These are phyloP conservation scores for Piloderma croceum DNA, from an alignment of 768 basidiomycete genomes.

Conservation along the genomic window DNA sequence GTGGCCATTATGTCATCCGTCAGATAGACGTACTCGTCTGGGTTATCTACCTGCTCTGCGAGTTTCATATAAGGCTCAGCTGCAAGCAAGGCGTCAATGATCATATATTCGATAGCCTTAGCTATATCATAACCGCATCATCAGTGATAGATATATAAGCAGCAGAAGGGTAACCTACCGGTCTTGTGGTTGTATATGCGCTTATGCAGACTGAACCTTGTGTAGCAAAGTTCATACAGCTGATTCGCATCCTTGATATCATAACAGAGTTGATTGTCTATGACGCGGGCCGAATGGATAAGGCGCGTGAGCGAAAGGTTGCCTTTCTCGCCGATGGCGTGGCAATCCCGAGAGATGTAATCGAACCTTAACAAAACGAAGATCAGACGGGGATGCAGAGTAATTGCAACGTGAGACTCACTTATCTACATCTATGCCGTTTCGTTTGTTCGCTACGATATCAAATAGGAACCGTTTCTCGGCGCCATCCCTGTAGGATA, in stretches of 20 bases:
- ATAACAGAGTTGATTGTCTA: slow-evolving; percentile 72
- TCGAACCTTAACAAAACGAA: slow-evolving; percentile 51
- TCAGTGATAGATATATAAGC: neutral
- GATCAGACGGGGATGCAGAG: slow-evolving; percentile 1
- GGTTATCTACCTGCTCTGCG: slow-evolving; percentile 48
- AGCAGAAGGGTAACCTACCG: slow-evolving; percentile 31
- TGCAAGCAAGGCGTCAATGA: slow-evolving; percentile 67
- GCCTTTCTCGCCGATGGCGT: slow-evolving; percentile 63
- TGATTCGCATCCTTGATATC: slow-evolving; percentile 77
- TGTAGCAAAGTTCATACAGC: slow-evolving; percentile 67
- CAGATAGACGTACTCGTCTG: slow-evolving; percentile 54
- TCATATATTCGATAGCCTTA: slow-evolving; percentile 77
- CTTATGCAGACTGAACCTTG: slow-evolving; percentile 78
- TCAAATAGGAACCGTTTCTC: slow-evolving; percentile 78
- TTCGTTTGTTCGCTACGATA: slow-evolving; percentile 76
- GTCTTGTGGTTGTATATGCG: slow-evolving; percentile 80
- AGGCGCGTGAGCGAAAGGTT: slow-evolving; percentile 47
- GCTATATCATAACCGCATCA: slow-evolving; percentile 34
- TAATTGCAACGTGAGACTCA: slow-evolving; percentile 22
- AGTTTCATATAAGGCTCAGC: slow-evolving; percentile 66
- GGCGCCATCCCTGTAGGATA: slow-evolving; percentile 12
- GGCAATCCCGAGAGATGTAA: slow-evolving; percentile 72
- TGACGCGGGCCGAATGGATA: slow-evolving; percentile 68
- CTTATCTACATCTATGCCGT: slow-evolving; percentile 88
- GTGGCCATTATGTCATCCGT: slow-evolving; percentile 61